Evolutionary conservation across 108 stramenopile genomes (phyloP).

Genomic region (Schizochytrium sp.): DNA sequence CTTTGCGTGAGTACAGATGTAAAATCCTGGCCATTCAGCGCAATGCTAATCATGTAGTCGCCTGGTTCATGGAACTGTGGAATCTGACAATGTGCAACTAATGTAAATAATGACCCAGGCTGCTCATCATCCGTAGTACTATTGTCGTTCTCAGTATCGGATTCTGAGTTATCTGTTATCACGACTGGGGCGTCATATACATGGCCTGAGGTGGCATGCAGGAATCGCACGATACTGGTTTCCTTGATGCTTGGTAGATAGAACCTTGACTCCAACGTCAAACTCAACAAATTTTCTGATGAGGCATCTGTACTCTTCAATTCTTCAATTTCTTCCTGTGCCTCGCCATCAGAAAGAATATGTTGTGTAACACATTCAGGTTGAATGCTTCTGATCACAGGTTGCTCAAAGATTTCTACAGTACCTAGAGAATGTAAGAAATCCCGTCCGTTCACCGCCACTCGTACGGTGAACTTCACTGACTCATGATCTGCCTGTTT

Average conservation of each 20-base stretch:
- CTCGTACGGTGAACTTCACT: neutral
- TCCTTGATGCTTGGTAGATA: neutral
- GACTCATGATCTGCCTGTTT: neutral
- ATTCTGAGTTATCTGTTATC: neutral
- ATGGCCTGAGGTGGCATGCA: neutral
- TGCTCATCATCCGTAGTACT: too few species aligned
- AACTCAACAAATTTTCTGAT: neutral
- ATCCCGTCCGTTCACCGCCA: constrained; percentile 6
- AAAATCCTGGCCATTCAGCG: constrained; percentile 37
- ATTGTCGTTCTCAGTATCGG: too few species aligned
- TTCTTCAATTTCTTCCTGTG: neutral
- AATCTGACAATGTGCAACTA: neutral
- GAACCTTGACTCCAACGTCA: neutral
- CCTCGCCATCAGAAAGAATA: neutral
- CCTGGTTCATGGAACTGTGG: neutral
- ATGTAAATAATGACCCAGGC: neutral
- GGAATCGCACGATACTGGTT: neutral
- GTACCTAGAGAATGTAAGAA: neutral
- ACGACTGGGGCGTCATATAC: neutral
- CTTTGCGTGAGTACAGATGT: neutral
- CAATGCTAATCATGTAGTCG: neutral
- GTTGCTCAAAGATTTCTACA: neutral
- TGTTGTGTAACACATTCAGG: neutral
- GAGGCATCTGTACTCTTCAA: neutral
- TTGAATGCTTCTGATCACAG: neutral